Base-by-base conservation (phyloP, 73 alveolate genomes). In the Uronychia binucleata region DNA sequence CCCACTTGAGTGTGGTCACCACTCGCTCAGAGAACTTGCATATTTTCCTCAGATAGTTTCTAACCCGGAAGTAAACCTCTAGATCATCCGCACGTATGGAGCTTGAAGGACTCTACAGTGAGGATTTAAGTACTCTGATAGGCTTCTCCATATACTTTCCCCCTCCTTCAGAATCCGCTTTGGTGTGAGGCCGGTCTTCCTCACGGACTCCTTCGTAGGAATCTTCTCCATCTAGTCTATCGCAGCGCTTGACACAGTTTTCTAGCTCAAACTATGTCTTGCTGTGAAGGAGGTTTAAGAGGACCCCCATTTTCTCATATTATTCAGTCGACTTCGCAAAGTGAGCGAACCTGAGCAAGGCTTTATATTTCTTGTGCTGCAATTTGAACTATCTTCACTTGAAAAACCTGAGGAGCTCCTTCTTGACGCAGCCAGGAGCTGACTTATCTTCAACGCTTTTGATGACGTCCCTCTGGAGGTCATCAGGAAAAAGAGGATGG, bases 181-280 rank as follows among this genome's bases (percentile, higher is more conserved):
- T 32, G 13, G 30, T 67, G 30, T 57, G 28, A 57, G 78, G 57
- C 26, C 1, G 90, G 14, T 26, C 78, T 60, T 29, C 78, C 5
- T 60, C 78, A 28, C 26, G 8, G 14, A 28, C 30, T 19, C 14
- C 5, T 13, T 28, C 31, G 78, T 78, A 86, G 59, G 77, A 86
- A 46, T 86, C 92, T 34, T 57, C 86, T 57, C 92, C 92, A 33
- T 86, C 92, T 0, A 86, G 87, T 78, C 92, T 77, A 0, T 58
- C 25, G n/a, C 78, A 59, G 14, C 92, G 30, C 83, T 86, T 86
- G 19, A 86, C 92, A 1, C 86, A 57, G 32, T 86, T 86, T 33
- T 86, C 92, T 28, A 86, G 83, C 34, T 86, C 92, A 86, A 86
- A 86, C 74, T 86, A 33, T 0, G 78, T 35, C 33, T 86, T 86